Base-by-base conservation (phyloP, 495 filamentous ascomycete genomes). In the Apodospora peruviana region DNA sequence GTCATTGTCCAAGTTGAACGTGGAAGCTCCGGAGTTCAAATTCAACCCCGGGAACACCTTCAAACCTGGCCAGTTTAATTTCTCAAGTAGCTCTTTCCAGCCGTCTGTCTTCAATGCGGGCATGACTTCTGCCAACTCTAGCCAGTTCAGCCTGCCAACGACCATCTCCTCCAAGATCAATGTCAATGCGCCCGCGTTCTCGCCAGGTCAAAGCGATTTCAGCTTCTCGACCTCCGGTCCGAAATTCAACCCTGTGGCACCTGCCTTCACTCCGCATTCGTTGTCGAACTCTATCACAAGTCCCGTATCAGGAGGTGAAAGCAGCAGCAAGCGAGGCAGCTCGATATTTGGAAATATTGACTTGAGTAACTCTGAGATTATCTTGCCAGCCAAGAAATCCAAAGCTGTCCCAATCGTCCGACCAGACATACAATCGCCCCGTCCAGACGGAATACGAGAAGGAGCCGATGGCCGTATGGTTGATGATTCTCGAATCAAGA, bases 21-120 rank as follows among this genome's bases (percentile, higher is more conserved):
- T 90, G 34, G 83, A 81, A 46, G 91, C 93, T 0, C 85, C 86
- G 42, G 89, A 91, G 57, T 96, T 96, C 65, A 88, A 82, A 53
- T 86, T 86, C 62, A 83, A 93, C 48, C 87, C 88, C 4, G 70
- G 67, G 16, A 81, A 66, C 45, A 70, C 56, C 18, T 87, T 86
- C 61, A 74, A 72, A 32, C 78, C 88, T 2, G 71, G 74, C n/a
- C 70, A 75, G 35, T 77, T 74, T 46, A 54, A 57, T 18, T 86
- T 85, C 48, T 70, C 72, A 32, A 68, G 69, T 41, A 78, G 69
- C 50, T 70, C 67, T 4, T 80, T 84, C 63, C 77, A 83, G 53
- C 76, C 79, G 1, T 45, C 43, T 16, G 50, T 57, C 4, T 72
- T 68, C 61, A 65, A 71, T 18, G 62, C 62, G 12, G 54, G 60